Evolutionary conservation across 108 stramenopile genomes (phyloP).

Genomic region (Pseudonitzschia delicatissima): DNA sequence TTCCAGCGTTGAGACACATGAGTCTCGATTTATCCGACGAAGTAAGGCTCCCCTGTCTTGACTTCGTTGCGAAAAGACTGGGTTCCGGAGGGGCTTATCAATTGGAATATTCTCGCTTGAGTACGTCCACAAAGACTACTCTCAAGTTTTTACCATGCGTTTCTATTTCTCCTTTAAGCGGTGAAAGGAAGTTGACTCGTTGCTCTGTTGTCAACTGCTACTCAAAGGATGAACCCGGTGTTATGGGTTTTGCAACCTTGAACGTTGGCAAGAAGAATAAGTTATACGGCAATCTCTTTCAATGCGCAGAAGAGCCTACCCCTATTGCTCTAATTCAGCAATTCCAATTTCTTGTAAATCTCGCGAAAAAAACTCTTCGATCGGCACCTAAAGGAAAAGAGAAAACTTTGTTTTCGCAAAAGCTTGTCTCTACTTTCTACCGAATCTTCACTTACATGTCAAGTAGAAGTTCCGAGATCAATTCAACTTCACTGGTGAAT

Average conservation of each 20-base stretch:
- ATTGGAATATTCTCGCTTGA: slow-evolving; percentile 34
- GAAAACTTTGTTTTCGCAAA: slow-evolving; percentile 1
- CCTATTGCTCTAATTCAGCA: slow-evolving; percentile 43
- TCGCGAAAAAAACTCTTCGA: slow-evolving; percentile 32
- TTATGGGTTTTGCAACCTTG: slow-evolving; percentile 67
- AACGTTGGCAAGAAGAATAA: slow-evolving; percentile 42
- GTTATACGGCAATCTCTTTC: slow-evolving; percentile 46
- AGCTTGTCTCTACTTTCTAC: slow-evolving; percentile 26
- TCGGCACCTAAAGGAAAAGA: slow-evolving; percentile 1
- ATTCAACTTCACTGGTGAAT: slow-evolving; percentile 28
- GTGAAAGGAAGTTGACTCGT: slow-evolving; percentile 24
- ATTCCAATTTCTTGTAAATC: slow-evolving; percentile 37
- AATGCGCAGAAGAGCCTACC: slow-evolving; percentile 50
- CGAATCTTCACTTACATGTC: slow-evolving; percentile 49
- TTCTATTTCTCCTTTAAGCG: slow-evolving; percentile 32
- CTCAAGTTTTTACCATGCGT: slow-evolving; percentile 64
- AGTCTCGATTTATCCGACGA: slow-evolving; percentile 34
- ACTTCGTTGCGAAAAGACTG: slow-evolving; percentile 54
- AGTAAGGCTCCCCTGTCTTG: slow-evolving; percentile 41
- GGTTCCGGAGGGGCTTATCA: slow-evolving; percentile 58
- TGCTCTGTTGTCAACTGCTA: slow-evolving; percentile 51
- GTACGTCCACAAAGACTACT: slow-evolving; percentile 8
- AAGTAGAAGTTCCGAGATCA: slow-evolving; percentile 50
- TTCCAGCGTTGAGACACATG: slow-evolving; percentile 44
- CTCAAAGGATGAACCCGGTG: slow-evolving; percentile 39